Base-by-base conservation (phyloP, 108 stramenopile species). In the Nitzschia putrida region DNA sequence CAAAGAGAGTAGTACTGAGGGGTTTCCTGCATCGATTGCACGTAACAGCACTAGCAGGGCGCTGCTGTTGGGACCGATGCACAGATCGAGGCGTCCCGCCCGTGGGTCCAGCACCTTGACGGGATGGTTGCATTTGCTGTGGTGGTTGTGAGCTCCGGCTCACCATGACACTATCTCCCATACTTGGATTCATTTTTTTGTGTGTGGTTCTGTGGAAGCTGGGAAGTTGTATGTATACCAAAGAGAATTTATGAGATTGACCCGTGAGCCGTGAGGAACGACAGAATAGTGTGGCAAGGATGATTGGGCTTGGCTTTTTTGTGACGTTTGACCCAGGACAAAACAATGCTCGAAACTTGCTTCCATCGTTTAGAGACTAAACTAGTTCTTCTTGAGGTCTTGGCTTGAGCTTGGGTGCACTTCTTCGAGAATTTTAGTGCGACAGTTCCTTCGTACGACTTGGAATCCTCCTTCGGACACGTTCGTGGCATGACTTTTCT, bases 21-120 rank as follows among this genome's bases (percentile, higher is more conserved):
- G 84, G 82, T 60, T 85, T 87, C 11, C 69, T 53, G 64, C 90
- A 91, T 3, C 69, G 80, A 67, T 91, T 91, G 74, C 90, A 91
- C 39, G 73, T 43, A 11, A 49, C 73, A 51, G 50, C 44, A 21
- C 61, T 43, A 8, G 12, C 23, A 10, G 42, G 21, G 2, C 23
- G 61, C 4, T 43, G 23, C 24, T 43, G 61, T 21, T 63, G 61
- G 18, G 61, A 45, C 7, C 26, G 38, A 10, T 25, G 58, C 18
- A 4, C 58, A 4, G 37, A 34, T 4, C 3, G 16, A 14, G 58
- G 58, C 26, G 58, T 59, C 11, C 58, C 58, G 20, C 29, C 29
- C n/a, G n/a, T n/a, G 29, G 29, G 29, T 34, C 29, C 29, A 34
- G 3, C 29, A 34, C 29, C 29, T 3, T 34, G 29, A 34, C 29